phyloP scores from a whole-genome alignment of 768 basidiomycete species.

The Pleurotus platypus region DNA sequence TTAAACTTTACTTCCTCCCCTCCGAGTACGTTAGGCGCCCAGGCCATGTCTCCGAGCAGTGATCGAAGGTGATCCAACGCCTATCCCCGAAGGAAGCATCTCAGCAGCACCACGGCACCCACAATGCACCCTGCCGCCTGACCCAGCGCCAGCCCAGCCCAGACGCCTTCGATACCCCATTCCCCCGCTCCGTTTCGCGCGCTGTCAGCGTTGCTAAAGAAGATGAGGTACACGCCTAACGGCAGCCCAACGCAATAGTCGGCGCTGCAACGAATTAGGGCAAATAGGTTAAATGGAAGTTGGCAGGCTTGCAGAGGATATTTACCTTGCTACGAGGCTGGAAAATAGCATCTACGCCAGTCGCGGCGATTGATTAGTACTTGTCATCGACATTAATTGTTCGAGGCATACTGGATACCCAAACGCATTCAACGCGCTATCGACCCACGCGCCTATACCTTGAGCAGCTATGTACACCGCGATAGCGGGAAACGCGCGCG shows the following conservation, averaged over 20 bases:
- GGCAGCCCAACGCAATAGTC: slow-evolving; percentile 3
- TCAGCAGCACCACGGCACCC: slow-evolving; percentile 5
- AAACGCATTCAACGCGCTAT: background rate
- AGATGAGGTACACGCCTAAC: background rate
- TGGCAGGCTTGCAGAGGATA: background rate
- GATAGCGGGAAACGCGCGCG: slow-evolving; percentile 1
- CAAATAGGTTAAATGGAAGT: background rate
- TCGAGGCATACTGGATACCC: background rate
- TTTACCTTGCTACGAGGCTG: slow-evolving; percentile 5
- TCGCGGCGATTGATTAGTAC: background rate
- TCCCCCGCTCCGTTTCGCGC: background rate
- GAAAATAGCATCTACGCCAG: background rate
- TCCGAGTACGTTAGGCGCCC: no score
- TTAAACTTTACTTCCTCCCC: no score
- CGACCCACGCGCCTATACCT: slow-evolving; percentile 6
- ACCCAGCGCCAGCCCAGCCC: slow-evolving; percentile 6
- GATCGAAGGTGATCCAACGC: no score
- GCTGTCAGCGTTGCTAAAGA: background rate
- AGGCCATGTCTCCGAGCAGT: no score
- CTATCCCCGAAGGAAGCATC: background rate
- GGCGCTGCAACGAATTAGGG: background rate
- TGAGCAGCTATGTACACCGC: background rate
- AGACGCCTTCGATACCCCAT: slow-evolving; percentile 9
- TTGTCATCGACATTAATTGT: background rate
- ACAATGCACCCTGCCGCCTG: background rate